Base-by-base conservation (phyloP, 108 stramenopile genomes). In the Nitzschia sp. region DNA sequence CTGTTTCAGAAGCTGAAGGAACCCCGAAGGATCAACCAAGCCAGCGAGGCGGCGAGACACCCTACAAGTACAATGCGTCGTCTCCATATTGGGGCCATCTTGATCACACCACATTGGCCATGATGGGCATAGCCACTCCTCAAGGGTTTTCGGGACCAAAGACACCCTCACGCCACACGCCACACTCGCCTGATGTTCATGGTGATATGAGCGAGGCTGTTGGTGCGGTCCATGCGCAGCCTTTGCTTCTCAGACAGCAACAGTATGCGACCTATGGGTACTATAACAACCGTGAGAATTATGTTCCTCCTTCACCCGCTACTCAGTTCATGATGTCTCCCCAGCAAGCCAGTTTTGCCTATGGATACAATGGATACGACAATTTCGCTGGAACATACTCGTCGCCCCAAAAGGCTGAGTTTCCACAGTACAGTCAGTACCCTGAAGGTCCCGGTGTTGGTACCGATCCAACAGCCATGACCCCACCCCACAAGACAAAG, bases 311-410 rank as follows among this genome's bases (percentile, higher is more conserved):
- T 9, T 81, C 79, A 56, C 81, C 85, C 9, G 81, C 85, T 5
- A 83, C 85, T 46, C 85, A 83, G 50, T 82, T 83, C 58, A 75
- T 83, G 77, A 86, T 86, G 85, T 70, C 81, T 7, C 79, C 83
- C 39, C 29, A 34, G 5, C 78, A 76, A 59, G 69, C 55, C 10
- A 72, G 48, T 44, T 76, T 75, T 58, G 73, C 54, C 1, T 81
- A 81, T 64, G 66, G 51, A 41, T 81, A 81, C 41, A 22, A 6
- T 38, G 74, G 70, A 21, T 76, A 76, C 46, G 67, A 59, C n/a
- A 48, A 41, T 42, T 63, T 52, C n/a, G 51, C 64, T 24, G 40
- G 40, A 3, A 7, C 42, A 1, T 14, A 8, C 10, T 44, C 61
- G 9, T 44, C 61, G 9, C 43, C 61, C 17, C 37, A 37, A 24